A percentile compares a stretch with the other conserved stretches of the same genome.
Evolutionary conservation across 2,329 filamentous ascomycete species (phyloP).

Genomic region (Boeremia exigua): DNA sequence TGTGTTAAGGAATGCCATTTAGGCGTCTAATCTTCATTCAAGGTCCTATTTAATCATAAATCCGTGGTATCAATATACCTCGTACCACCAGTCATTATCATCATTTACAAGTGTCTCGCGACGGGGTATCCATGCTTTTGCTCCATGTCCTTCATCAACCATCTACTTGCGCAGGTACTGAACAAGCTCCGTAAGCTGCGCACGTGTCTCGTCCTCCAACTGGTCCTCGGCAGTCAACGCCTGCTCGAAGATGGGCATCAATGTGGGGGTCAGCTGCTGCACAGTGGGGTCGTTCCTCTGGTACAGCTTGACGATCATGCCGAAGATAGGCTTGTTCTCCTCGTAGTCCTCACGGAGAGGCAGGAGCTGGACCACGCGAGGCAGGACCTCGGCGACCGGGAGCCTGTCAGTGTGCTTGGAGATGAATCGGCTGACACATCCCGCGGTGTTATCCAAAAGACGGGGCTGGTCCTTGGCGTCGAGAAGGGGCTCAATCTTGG

Average conservation of each 20-base stretch:
- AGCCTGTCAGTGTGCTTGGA: slow-evolving; percentile 83
- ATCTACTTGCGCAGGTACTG: slow-evolving; percentile 53
- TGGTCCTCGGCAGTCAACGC: slow-evolving; percentile 78
- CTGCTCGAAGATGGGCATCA: slow-evolving; percentile 74
- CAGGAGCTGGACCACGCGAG: slow-evolving; percentile 76
- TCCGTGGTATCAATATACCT: slow-evolving; percentile 28
- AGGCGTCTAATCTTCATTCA: slow-evolving; percentile 18
- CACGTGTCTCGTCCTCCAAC: slow-evolving; percentile 73
- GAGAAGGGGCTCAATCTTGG: slow-evolving; percentile 85
- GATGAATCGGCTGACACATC: slow-evolving; percentile 92
- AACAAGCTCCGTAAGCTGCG: slow-evolving; percentile 70
- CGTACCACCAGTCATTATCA: slow-evolving; percentile 19
- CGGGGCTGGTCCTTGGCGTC: slow-evolving; percentile 78
- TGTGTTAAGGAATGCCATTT: slow-evolving; percentile 3
- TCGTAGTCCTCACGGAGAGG: slow-evolving; percentile 93
- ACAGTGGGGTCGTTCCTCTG: slow-evolving; percentile 72
- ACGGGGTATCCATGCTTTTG: slow-evolving; percentile 33
- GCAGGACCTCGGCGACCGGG: slow-evolving; percentile 81
- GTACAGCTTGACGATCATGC: slow-evolving; percentile 88
- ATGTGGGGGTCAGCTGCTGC: slow-evolving; percentile 70
- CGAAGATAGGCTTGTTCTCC: slow-evolving; percentile 93
- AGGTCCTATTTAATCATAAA: slow-evolving; percentile 31
- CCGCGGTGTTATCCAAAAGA: slow-evolving; percentile 90
- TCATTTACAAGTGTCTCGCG: slow-evolving; percentile 34
- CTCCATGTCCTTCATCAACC: slow-evolving; percentile 24